These are phyloP conservation scores for Globisporangium uncinulatum DNA, from an alignment of 352 stramenopile species.

Conservation along the genomic window DNA sequence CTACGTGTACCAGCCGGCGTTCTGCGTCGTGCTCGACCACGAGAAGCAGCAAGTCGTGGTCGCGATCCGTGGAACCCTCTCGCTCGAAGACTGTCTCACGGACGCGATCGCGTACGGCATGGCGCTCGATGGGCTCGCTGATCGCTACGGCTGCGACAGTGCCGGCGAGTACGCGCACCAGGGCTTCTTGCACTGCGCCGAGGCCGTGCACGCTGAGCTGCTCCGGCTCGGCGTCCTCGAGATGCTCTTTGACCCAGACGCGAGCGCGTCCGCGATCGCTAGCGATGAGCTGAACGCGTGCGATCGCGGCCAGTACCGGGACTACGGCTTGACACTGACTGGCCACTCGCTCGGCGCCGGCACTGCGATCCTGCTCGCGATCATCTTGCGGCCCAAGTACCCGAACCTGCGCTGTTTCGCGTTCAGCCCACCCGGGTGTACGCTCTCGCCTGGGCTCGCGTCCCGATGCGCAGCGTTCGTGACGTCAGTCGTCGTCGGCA, in stretches of 20 bases:
- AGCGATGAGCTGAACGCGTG: conserved; percentile 57
- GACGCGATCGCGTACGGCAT: conserved; percentile 83
- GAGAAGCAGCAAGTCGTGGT: conserved; percentile 66
- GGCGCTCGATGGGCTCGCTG: conserved; percentile 58
- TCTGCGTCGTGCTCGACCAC: conserved; percentile 79
- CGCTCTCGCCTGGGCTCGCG: conserved; percentile 66
- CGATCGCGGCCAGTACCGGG: conserved; percentile 44
- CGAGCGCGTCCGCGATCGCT: conserved; percentile 28
- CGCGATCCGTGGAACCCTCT: conserved; percentile 79
- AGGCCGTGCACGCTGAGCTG: conserved; percentile 70
- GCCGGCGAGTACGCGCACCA: conserved; percentile 73
- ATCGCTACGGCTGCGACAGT: conserved; percentile 66
- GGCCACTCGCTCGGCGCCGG: conserved; percentile 80
- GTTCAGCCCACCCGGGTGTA: conserved; percentile 75
- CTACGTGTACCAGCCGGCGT: conserved; percentile 74
- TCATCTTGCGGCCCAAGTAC: conserved; percentile 77
- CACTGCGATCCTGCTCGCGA: conserved; percentile 63
- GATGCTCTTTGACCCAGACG: conserved; percentile 79
- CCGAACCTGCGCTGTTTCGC: conserved; percentile 76
- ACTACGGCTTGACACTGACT: conserved; percentile 73
- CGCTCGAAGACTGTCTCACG: conserved; percentile 83
- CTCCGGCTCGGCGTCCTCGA: conserved; percentile 66
- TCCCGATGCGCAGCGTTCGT: conserved; percentile 55
- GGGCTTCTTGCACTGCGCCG: conserved; percentile 73
- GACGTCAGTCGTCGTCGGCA: conserved; percentile 71